These are phyloP conservation scores for Catharanthus roseus DNA, from an alignment of 257 asterid genomes.

Conservation along the genomic window DNA sequence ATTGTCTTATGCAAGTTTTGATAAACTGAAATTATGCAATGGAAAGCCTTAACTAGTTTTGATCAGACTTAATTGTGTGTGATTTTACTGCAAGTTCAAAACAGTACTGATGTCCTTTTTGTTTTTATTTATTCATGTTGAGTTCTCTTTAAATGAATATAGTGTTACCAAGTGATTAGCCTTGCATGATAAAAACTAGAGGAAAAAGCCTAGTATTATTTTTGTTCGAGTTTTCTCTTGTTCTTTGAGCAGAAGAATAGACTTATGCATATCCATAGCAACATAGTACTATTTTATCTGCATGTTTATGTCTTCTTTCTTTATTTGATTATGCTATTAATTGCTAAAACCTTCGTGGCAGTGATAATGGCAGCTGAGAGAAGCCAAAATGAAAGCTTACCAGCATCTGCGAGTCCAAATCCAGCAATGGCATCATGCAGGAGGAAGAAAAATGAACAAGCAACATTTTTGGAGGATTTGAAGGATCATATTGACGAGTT, in stretches of 20 bases:
- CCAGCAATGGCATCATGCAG: conserved; percentile 67
- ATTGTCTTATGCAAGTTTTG: neutral
- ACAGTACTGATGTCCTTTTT: neutral
- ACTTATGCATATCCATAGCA: neutral
- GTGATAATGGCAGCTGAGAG: conserved; percentile 10
- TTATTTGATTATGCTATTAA: neutral
- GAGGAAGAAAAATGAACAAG: conserved; percentile 66
- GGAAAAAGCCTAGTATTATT: too few relatives aligned
- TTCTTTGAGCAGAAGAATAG: neutral
- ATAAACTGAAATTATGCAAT: neutral
- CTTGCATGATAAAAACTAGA: neutral
- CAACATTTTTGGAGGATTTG: conserved; percentile 67
- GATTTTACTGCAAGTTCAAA: neutral
- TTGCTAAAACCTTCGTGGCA: neutral
- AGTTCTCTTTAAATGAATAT: neutral
- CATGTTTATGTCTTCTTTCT: neutral
- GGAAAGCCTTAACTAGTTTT: neutral
- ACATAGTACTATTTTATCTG: neutral
- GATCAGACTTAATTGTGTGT: too few relatives aligned
- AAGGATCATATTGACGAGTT: conserved; percentile 85
- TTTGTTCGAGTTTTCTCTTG: neutral
- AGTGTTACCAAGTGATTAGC: neutral
- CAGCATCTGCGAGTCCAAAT: conserved; percentile 16
- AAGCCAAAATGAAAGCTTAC: neutral
- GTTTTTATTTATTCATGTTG: neutral